Conservation (phyloP, 305 asterid species). For the Euphrasia arctica region DNA sequence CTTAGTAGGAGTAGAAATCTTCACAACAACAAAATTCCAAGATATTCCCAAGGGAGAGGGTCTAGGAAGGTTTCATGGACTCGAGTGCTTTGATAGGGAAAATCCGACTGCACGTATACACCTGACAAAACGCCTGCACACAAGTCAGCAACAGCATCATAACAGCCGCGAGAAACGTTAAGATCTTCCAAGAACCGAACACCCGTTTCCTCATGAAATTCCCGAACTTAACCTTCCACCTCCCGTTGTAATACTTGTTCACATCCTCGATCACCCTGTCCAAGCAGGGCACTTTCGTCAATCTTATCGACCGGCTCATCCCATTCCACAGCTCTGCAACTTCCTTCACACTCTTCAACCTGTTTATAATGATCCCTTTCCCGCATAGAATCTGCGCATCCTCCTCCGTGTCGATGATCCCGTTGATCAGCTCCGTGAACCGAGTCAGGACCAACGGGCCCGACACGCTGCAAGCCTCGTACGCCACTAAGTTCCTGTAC, state of each 20-base stretch:
- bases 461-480: constrained; percentile 44
- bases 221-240: constrained; percentile 47
- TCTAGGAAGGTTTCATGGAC: background rate
- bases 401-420: constrained; percentile 52
- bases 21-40: too few species aligned
- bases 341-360: constrained; percentile 54
- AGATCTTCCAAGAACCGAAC: constrained; percentile 52
- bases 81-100: constrained; percentile 30
- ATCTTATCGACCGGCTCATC: constrained; percentile 54
- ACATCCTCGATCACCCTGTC: constrained; percentile 57
- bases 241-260: constrained; percentile 43
- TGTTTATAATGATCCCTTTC: constrained; percentile 47
- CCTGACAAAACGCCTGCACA: constrained; percentile 60
- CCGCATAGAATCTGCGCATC: constrained; percentile 47
- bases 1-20: too few species aligned
- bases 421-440: constrained; percentile 61
- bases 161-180: constrained; percentile 44
- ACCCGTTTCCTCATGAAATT: constrained; percentile 43
- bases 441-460: constrained; percentile 49
- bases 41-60: too few species aligned
- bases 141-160: constrained; percentile 39
- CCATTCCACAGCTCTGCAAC: constrained; percentile 67
- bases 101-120: constrained; percentile 42
- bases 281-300: constrained; percentile 54
- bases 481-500: constrained; percentile 54